phyloP scores from a whole-genome alignment of 2,329 filamentous ascomycete genomes.

The Alternaria angustiovoidea region DNA sequence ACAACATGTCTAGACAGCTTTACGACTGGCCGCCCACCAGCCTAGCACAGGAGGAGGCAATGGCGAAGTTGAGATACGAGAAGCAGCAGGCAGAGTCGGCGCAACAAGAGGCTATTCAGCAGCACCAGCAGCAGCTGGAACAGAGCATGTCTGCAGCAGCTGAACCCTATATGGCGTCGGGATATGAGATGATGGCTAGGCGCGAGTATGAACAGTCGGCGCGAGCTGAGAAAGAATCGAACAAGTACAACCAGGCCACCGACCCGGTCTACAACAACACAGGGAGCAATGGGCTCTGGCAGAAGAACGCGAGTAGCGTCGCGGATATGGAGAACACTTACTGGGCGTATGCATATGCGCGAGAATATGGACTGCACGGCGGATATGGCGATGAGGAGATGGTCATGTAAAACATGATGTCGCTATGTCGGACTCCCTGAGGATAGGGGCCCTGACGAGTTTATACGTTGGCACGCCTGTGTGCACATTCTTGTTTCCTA shows the following conservation, averaged over 20 bases:
- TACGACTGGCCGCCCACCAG: constrained; percentile 64
- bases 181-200: constrained; percentile 75
- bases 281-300: constrained; percentile 53
- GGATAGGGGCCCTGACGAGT: not conserved
- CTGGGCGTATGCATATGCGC: constrained; percentile 65
- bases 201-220: constrained; percentile 68
- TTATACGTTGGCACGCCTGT: not conserved
- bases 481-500: not conserved
- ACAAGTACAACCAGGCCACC: constrained; percentile 64
- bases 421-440: not conserved
- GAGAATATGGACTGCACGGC: constrained; percentile 57
- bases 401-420: constrained; percentile 46
- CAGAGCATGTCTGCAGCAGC: constrained; percentile 51
- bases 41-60: constrained; percentile 62
- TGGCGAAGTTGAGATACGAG: constrained; percentile 68
- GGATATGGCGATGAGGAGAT: constrained; percentile 50
- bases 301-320: constrained; percentile 55
- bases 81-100: constrained; percentile 45
- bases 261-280: constrained; percentile 71
- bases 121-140: constrained; percentile 39
- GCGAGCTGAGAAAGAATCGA: constrained; percentile 40
- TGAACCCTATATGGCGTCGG: constrained; percentile 85
- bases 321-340: constrained; percentile 73
- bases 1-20: constrained; percentile 53
- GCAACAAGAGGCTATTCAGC: constrained; percentile 40